A percentile compares a stretch with the other conserved stretches of the same genome.
phyloP scores from a whole-genome alignment of 805 yeast species.

The Myxozyma geophila region DNA sequence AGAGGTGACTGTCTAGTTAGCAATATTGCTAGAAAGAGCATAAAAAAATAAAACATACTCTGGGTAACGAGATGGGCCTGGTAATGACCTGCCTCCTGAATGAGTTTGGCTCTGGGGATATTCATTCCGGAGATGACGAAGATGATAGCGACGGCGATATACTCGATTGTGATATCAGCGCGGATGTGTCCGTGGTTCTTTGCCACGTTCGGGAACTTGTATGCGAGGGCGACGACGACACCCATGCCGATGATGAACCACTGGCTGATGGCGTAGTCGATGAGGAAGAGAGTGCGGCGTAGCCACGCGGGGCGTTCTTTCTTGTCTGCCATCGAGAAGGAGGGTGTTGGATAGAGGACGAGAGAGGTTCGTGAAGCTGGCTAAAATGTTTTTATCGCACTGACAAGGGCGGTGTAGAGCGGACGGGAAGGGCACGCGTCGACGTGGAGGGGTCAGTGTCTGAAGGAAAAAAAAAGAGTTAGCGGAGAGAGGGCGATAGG shows the following conservation, averaged over 20 bases:
- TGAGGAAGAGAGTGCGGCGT: constrained; percentile 3
- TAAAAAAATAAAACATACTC: constrained; percentile 2
- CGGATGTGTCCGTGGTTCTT: constrained; percentile 76
- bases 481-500: not conserved
- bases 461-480: constrained; percentile 6
- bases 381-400: not conserved
- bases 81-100: constrained; percentile 73
- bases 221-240: constrained; percentile 72
- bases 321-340: constrained; percentile 10
- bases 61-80: constrained; percentile 78
- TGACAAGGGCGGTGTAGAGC: not conserved
- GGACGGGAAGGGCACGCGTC: not conserved
- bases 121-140: constrained; percentile 81
- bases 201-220: constrained; percentile 81
- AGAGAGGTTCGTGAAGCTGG: not conserved
- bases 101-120: constrained; percentile 66
- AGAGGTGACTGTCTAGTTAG: constrained; percentile 51
- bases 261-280: constrained; percentile 40
- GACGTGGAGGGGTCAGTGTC: too few relatives aligned
- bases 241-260: constrained; percentile 83
- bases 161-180: constrained; percentile 77
- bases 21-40: not conserved
- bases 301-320: constrained; percentile 12
- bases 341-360: not conserved
- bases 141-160: constrained; percentile 85